These are phyloP conservation scores for Pyrenopolyporus hunteri DNA, from an alignment of 495 filamentous ascomycete genomes.

Conservation along the genomic window DNA sequence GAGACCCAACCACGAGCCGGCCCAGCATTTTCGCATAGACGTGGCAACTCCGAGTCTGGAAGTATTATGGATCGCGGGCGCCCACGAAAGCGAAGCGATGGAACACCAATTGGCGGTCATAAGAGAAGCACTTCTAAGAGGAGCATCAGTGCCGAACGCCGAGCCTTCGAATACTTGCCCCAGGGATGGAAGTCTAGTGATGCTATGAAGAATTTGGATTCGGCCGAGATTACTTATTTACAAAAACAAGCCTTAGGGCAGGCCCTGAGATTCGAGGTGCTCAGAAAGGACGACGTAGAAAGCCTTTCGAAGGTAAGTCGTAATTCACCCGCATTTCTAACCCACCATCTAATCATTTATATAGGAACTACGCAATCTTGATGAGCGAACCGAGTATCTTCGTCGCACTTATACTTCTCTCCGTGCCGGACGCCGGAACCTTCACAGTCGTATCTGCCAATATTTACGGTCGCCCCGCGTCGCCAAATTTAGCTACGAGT, in stretches of 20 bases:
- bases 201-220: slow-evolving; percentile 53
- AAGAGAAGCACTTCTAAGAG: slow-evolving; percentile 46
- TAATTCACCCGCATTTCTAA: neutral
- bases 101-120: slow-evolving; percentile 41
- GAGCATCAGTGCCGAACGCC: slow-evolving; percentile 53
- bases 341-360: slow-evolving; percentile 25
- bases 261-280: slow-evolving; percentile 68
- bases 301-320: slow-evolving; percentile 62
- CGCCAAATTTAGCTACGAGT: slow-evolving; percentile 69
- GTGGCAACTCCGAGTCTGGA: slow-evolving; percentile 62
- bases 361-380: slow-evolving; percentile 71
- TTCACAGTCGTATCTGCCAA: slow-evolving; percentile 71
- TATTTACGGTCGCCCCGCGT: slow-evolving; percentile 68
- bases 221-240: slow-evolving; percentile 59
- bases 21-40: slow-evolving; percentile 46
- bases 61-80: slow-evolving; percentile 66
- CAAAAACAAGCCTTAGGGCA: slow-evolving; percentile 68
- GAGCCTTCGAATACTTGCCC: slow-evolving; percentile 62
- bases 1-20: slow-evolving; percentile 40
- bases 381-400: slow-evolving; percentile 74
- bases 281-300: slow-evolving; percentile 71
- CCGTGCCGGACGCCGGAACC: slow-evolving; percentile 67
- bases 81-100: slow-evolving; percentile 56
- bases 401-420: slow-evolving; percentile 72
- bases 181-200: slow-evolving; percentile 61